Evolutionary conservation across 495 filamentous ascomycete species (phyloP).

Genomic region (Ramalina intermedia): DNA sequence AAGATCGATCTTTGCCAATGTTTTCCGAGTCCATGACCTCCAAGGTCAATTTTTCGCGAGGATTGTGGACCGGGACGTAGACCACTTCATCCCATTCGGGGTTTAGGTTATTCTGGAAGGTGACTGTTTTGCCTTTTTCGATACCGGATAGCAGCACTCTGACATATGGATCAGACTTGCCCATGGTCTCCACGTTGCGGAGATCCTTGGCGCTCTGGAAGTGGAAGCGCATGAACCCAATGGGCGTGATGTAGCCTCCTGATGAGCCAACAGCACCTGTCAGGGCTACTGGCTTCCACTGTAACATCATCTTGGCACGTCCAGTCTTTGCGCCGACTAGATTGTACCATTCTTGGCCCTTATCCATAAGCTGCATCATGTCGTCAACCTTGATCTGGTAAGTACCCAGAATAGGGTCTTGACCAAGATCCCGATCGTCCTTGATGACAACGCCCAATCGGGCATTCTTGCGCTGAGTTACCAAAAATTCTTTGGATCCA

Average conservation of each 20-base stretch:
- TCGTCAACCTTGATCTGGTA: conserved; percentile 93
- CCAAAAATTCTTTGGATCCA: conserved; percentile 77
- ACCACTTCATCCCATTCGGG: conserved; percentile 93
- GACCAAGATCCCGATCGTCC: conserved; percentile 72
- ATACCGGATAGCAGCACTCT: conserved; percentile 80
- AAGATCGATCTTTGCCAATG: conserved; percentile 69
- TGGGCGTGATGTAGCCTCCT: conserved; percentile 81
- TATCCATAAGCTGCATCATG: conserved; percentile 78
- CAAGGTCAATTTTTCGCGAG: conserved; percentile 68
- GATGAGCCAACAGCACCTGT: conserved; percentile 57
- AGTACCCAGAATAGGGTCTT: conserved; percentile 75
- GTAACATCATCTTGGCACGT: conserved; percentile 69
- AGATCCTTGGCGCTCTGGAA: conserved; percentile 71
- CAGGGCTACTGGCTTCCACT: conserved; percentile 91
- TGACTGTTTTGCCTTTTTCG: conserved; percentile 81
- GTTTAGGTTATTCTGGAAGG: conserved; percentile 88
- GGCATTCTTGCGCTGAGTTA: conserved; percentile 81
- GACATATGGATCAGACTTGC: conserved; percentile 92
- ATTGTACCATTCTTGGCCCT: conserved; percentile 93
- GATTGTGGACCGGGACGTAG: conserved; percentile 81
- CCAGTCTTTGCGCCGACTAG: conserved; percentile 69
- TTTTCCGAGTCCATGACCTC: conserved; percentile 97
- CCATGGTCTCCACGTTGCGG: conserved; percentile 86
- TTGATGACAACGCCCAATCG: conserved; percentile 85
- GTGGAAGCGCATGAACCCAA: conserved; percentile 88